Base-by-base conservation (phyloP, 2,329 filamentous ascomycete species). In the Xylariales sp. region DNA sequence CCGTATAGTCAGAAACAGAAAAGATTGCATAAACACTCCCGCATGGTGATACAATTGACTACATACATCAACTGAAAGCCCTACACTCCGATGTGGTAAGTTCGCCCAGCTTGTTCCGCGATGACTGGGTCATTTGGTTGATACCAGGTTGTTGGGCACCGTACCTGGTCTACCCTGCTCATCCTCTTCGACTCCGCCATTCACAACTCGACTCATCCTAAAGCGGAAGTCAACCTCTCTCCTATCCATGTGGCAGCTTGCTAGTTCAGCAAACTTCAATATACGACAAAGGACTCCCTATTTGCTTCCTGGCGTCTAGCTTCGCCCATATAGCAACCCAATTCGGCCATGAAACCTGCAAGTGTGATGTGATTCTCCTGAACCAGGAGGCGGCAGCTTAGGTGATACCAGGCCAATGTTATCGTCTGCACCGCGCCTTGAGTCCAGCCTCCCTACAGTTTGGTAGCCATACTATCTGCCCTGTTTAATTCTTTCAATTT, bases 131-230 rank as follows among this genome's bases (percentile, higher is more conserved):
- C n/a, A n/a, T n/a, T n/a, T n/a, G n/a, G n/a, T n/a, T n/a, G n/a
- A n/a, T n/a, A n/a, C n/a, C 10, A 40, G 38, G 38, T 24, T 40
- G n/a, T 16, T 40, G 18, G 29, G 28, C n/a, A 31, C 38, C 7
- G 25, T 40, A 21, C 38, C 18, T 28, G 16, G 7, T 40, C 38
- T n/a, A 29, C 38, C 20, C 28, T 33, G 28, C 24, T 40, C 14
- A 40, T 40, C 7, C 38, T 40, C 28, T 40, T 40, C 18, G 38
- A 40, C 29, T 40, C 33, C 21, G 29, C 33, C 28, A 33, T 40
- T n/a, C 38, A 40, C n/a, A 40, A 40, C n/a, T 20, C 38, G 1
- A 32, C 38, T 11, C 38, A 40, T 14, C 16, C 21, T 18, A 29
- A 40, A 18, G 33, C 38, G 16, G 38, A 40, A 5, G 27, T 29